Percentiles rank a stretch among this genome's conserved stretches.
Evolutionary conservation across 257 asterid genomes (phyloP).

Genomic region (Lycium barbarum): DNA sequence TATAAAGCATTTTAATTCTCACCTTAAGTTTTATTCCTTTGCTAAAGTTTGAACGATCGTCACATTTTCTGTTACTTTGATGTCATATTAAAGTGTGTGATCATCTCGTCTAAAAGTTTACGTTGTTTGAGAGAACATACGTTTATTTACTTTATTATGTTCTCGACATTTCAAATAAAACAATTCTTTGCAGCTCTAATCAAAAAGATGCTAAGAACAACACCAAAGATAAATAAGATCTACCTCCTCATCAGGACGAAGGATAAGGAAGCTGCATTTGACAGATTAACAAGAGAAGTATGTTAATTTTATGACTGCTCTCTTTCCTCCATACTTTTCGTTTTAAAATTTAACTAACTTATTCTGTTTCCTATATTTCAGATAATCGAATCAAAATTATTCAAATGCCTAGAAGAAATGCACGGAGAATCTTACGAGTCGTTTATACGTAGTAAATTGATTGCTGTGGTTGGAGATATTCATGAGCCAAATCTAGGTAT

Average conservation of each 20-base stretch:
- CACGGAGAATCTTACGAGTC: slow-evolving; percentile 10
- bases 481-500: slow-evolving; percentile 3
- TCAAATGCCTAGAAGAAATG: not conserved
- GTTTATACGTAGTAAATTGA: not conserved
- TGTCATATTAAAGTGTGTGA: too few species aligned
- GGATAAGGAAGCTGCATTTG: not conserved
- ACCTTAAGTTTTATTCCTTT: too few species aligned
- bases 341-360: too few species aligned
- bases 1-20: too few species aligned
- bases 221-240: not conserved
- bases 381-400: not conserved
- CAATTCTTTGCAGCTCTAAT: not conserved
- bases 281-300: slow-evolving; percentile 7
- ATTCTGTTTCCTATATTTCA: not conserved
- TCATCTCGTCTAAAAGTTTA: too few species aligned
- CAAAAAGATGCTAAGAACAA: not conserved
- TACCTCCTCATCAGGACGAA: not conserved
- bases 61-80: too few species aligned
- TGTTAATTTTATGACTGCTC: not conserved
- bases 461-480: slow-evolving; percentile 8
- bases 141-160: not conserved
- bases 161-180: not conserved
- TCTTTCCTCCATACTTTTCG: not conserved
- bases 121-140: not conserved
- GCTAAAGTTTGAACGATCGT: too few species aligned